These are phyloP conservation scores for Aspergillus baeticus DNA, from an alignment of 495 filamentous ascomycete genomes.

Conservation along the genomic window DNA sequence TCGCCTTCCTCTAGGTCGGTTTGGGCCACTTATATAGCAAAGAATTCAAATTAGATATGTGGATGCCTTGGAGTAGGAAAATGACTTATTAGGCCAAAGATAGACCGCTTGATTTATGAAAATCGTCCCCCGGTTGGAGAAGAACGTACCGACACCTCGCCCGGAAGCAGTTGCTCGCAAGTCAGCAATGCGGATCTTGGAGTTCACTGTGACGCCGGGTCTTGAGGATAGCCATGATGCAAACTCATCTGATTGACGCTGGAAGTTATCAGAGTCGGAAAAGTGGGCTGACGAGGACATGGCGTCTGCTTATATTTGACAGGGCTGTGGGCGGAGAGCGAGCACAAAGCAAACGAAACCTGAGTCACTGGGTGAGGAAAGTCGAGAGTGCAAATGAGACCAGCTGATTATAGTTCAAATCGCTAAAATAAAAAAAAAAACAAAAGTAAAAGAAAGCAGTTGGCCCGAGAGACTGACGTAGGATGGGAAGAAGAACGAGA, in stretches of 20 bases:
- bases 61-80: slow-evolving; percentile 11
- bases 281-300: slow-evolving; percentile 43
- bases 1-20: slow-evolving; percentile 59
- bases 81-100: slow-evolving; percentile 10
- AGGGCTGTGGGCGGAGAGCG: slow-evolving; percentile 10
- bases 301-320: slow-evolving; percentile 19
- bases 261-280: slow-evolving; percentile 42
- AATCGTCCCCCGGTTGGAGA: slow-evolving; percentile 10
- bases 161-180: slow-evolving; percentile 51
- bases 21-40: slow-evolving; percentile 48
- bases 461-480: not conserved
- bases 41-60: slow-evolving; percentile 22
- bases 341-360: slow-evolving; percentile 1
- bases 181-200: slow-evolving; percentile 55
- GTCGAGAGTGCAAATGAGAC: slow-evolving; percentile 7
- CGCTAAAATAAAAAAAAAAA: slow-evolving; percentile 1
- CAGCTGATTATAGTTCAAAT: slow-evolving; percentile 1
- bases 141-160: slow-evolving; percentile 58
- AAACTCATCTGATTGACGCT: slow-evolving; percentile 49
- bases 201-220: slow-evolving; percentile 51
- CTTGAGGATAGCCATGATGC: slow-evolving; percentile 52
- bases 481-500: slow-evolving; percentile 18
- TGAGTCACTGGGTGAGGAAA: slow-evolving; percentile 1
- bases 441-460: not conserved
- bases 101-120: slow-evolving; percentile 23